Evolutionary conservation across 345 rosid genomes (phyloP), one percentile per base, ranked within the genome.

Genomic region (Eucalyptus paniculata): DNA sequence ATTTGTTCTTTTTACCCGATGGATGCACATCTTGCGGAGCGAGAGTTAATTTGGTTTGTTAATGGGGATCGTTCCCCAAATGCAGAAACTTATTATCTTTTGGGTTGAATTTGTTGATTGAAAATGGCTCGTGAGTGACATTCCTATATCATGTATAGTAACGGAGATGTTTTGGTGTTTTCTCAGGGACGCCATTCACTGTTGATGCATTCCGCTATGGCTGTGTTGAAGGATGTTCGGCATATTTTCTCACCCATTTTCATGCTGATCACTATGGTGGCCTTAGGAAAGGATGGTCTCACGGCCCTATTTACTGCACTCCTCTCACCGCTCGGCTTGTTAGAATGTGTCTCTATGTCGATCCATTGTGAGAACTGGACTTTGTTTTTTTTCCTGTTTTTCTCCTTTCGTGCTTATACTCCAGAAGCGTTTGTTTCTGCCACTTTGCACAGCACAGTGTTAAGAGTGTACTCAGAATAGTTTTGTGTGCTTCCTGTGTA

Each of bases 151-250:
- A 0, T 62, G 65, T 37, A 65, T n/a, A 17, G 34, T 86, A 24
- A 53, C 3, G 7, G 86, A 53, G 53, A 54, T 53, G 45, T 67
- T 89, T 86, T 65, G 88, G 34, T 47, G 86, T 88, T 88, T 16
- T 89, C 47, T 15, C 91, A 96, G 97, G 97, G 89, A 96, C 98
- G 45, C 91, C 94, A 12, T 96, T 96, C 83, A 91, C 95, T 17
- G 97, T 96, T 24, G 99, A 96, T 90, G 98, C 99, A 9, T 96
- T 96, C 93, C 97, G 96, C 44, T 96, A 96, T 47, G 96, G 97
- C 18, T 45, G 90, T 56, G 88, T 96, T 45, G 92, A 93, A 90
- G 96, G 95, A 44, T 96, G 95, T 51, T 94, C 91, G 86, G 98
- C 98, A 24, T 96, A 95, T 90, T 96, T 96, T 89, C 96, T 96